These are phyloP conservation scores for Lipomyces mesembrius DNA, from an alignment of 805 yeast species.

Conservation along the genomic window DNA sequence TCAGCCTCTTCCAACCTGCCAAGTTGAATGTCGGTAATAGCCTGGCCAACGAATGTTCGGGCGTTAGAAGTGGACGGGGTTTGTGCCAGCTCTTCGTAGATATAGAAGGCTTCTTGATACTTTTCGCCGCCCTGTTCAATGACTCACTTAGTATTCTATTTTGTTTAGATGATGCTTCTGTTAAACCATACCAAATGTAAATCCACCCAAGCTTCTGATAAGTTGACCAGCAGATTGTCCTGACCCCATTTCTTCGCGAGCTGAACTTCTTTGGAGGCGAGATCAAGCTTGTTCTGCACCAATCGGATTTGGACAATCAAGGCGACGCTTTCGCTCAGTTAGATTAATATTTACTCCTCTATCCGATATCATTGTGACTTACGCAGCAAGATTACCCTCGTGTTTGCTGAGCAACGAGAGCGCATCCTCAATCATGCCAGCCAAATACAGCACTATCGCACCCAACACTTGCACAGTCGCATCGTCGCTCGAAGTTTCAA, in stretches of 20 bases:
- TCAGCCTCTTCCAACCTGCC: constrained; percentile 82
- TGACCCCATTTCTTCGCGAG: constrained; percentile 57
- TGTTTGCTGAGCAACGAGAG: constrained; percentile 48
- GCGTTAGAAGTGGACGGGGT: constrained; percentile 54
- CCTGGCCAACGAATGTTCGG: constrained; percentile 63
- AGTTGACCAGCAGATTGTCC: constrained; percentile 76
- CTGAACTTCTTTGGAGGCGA: constrained; percentile 54
- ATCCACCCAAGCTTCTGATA: constrained; percentile 75
- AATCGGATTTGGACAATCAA: constrained; percentile 48
- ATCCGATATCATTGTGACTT: constrained; percentile 7
- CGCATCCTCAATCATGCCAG: constrained; percentile 52
- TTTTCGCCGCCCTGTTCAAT: constrained; percentile 42
- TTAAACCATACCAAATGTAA: constrained; percentile 48
- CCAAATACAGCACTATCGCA: constrained; percentile 50
- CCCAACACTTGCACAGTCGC: constrained; percentile 49
- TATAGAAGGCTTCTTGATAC: constrained; percentile 50
- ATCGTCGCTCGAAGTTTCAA: constrained; percentile 38
- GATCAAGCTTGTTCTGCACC: constrained; percentile 50
- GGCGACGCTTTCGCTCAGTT: constrained; percentile 42
- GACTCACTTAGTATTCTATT: neutral
- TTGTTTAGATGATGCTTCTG: constrained; percentile 40
- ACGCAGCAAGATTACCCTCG: constrained; percentile 48
- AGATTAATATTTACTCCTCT: neutral
- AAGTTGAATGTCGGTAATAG: constrained; percentile 77
- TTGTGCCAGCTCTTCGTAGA: constrained; percentile 75